Evolutionary conservation across 441 rosid genomes (phyloP).

Genomic region (Syzygium syzygioides): DNA sequence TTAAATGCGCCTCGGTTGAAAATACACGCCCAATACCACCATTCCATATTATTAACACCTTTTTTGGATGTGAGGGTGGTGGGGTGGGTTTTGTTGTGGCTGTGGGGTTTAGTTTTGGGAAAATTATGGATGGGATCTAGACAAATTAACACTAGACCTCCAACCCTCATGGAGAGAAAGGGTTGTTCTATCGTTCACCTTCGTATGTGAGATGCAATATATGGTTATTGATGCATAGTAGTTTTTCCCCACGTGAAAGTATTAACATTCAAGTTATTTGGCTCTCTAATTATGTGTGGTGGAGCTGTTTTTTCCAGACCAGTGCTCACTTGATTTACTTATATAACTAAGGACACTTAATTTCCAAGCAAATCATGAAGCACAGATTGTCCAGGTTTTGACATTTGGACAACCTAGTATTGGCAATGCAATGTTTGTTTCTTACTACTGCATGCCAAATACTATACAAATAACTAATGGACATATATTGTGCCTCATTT

Average conservation of each 20-base stretch:
- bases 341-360: too few relatives aligned
- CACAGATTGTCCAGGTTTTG: too few relatives aligned
- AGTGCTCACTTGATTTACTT: neutral
- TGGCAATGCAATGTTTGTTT: too few relatives aligned
- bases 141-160: neutral
- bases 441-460: too few relatives aligned
- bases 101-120: neutral
- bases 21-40: neutral
- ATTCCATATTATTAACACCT: neutral
- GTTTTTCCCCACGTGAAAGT: neutral
- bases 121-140: neutral
- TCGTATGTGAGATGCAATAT: neutral
- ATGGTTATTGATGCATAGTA: neutral
- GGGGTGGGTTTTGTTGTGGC: neutral
- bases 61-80: neutral
- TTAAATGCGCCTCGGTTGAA: neutral
- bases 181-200: neutral
- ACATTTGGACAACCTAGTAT: too few relatives aligned
- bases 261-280: neutral
- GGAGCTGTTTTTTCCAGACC: neutral
- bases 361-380: too few relatives aligned
- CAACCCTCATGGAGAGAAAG: neutral
- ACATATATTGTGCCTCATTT: neutral
- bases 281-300: neutral
- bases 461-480: too few relatives aligned